phyloP scores from a whole-genome alignment of 169 alveolate genomes.

The Cryptosporidium canis region DNA sequence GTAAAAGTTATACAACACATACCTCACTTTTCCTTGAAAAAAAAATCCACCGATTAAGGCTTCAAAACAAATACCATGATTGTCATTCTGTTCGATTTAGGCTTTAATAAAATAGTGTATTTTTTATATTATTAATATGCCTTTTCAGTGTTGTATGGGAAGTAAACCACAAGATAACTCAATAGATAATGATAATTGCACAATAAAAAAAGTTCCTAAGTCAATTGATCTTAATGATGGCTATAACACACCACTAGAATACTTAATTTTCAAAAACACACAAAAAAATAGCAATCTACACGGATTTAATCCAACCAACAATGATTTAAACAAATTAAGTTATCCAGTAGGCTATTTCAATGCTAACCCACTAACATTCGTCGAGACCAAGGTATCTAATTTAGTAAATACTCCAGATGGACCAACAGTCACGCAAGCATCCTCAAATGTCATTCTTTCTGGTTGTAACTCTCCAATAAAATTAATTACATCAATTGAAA shows the following conservation, averaged over 20 bases:
- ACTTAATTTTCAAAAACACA: not conserved
- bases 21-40: not conserved
- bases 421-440: slow-evolving; percentile 27
- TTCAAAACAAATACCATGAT: not conserved
- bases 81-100: slow-evolving; percentile 8
- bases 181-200: too few relatives aligned
- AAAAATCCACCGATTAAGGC: not conserved
- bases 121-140: slow-evolving; percentile 1
- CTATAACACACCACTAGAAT: slow-evolving; percentile 4
- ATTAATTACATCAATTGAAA: not conserved
- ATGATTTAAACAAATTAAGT: not conserved
- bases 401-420: slow-evolving; percentile 19
- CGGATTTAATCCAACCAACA: not conserved
- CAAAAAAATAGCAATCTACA: not conserved
- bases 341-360: not conserved
- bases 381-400: slow-evolving; percentile 52
- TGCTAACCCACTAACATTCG: slow-evolving; percentile 9
- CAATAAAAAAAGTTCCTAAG: not conserved
- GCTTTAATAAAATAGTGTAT: not conserved
- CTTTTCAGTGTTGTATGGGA: slow-evolving; percentile 58
- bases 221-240: slow-evolving; percentile 37
- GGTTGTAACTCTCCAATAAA: slow-evolving; percentile 45
- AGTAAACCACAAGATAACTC: not conserved
- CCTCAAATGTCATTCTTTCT: slow-evolving; percentile 11
- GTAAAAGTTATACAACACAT: not conserved